phyloP scores from a whole-genome alignment of 192 early-diverging fungal species.

The Gryganskiella cystojenkinii region DNA sequence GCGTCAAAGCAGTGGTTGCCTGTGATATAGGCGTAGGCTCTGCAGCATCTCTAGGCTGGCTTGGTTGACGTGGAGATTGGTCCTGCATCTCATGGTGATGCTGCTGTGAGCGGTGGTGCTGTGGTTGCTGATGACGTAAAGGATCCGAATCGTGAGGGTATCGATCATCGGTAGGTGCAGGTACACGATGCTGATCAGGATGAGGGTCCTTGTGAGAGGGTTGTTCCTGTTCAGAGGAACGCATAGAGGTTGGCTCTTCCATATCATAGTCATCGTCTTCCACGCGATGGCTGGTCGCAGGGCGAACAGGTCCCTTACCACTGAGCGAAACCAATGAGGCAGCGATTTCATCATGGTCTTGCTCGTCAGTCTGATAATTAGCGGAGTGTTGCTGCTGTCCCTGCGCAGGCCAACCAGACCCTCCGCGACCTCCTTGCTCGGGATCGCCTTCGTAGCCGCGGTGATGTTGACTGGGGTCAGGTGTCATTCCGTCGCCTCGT shows the following conservation, averaged over 20 bases:
- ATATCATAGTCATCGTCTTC: constrained; percentile 53
- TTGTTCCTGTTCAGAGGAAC: not conserved
- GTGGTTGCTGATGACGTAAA: too few species aligned
- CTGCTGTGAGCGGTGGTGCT: too few species aligned
- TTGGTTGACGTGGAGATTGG: too few species aligned
- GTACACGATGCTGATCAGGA: not conserved
- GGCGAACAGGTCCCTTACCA: constrained; percentile 21
- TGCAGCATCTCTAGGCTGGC: too few species aligned
- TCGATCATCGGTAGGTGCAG: too few species aligned
- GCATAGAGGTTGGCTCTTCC: constrained; percentile 16
- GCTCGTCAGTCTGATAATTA: constrained; percentile 18
- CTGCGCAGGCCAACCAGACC: constrained; percentile 17
- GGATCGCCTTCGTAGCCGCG: not conserved
- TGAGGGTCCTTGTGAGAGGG: too few species aligned
- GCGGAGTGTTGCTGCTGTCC: not conserved
- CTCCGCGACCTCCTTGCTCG: constrained; percentile 3
- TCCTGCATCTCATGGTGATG: too few species aligned
- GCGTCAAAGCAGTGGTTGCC: too few species aligned
- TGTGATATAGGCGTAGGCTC: too few species aligned
- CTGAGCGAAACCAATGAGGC: constrained; percentile 47
- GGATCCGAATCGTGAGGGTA: too few species aligned
- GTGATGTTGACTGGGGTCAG: constrained; percentile 12
- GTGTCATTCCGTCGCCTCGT: not conserved
- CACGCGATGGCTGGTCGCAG: not conserved
- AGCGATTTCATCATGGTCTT: constrained; percentile 48